These are phyloP conservation scores for Moringa oleifera DNA, from an alignment of 345 rosid genomes.

Conservation along the genomic window DNA sequence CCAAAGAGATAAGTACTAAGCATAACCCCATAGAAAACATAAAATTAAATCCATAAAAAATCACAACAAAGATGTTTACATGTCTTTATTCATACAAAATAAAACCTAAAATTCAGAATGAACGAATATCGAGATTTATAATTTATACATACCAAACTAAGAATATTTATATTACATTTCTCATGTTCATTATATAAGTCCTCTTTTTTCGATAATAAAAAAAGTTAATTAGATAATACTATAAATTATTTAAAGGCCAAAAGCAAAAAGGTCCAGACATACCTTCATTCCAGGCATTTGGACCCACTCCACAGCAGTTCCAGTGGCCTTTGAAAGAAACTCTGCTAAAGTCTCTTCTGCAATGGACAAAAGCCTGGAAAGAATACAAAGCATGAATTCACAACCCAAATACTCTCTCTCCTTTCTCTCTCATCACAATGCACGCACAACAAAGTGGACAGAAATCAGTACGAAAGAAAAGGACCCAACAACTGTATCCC, in stretches of 20 bases:
- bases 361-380: slow-evolving; percentile 91
- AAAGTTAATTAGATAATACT: background rate
- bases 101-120: background rate
- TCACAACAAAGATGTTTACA: background rate
- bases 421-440: slow-evolving; percentile 5
- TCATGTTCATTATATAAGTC: background rate
- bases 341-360: slow-evolving; percentile 99
- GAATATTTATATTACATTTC: background rate
- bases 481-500: slow-evolving; percentile 36
- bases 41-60: background rate
- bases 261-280: slow-evolving; percentile 16
- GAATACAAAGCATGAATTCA: slow-evolving; percentile 22
- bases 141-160: too few relatives aligned
- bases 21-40: background rate
- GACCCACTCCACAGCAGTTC: slow-evolving; percentile 99
- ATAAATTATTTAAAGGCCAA: background rate
- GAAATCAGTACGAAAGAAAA: slow-evolving; percentile 31
- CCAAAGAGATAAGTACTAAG: too few relatives aligned
- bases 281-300: slow-evolving; percentile 99
- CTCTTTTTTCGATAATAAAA: background rate
- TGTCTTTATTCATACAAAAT: too few relatives aligned
- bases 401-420: slow-evolving; percentile 8
- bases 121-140: background rate
- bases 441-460: slow-evolving; percentile 21
- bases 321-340: slow-evolving; percentile 99